Evolutionary conservation across 345 rosid genomes (phyloP), one percentile per base, ranked within the genome.

Genomic region (Linum trigynum): DNA sequence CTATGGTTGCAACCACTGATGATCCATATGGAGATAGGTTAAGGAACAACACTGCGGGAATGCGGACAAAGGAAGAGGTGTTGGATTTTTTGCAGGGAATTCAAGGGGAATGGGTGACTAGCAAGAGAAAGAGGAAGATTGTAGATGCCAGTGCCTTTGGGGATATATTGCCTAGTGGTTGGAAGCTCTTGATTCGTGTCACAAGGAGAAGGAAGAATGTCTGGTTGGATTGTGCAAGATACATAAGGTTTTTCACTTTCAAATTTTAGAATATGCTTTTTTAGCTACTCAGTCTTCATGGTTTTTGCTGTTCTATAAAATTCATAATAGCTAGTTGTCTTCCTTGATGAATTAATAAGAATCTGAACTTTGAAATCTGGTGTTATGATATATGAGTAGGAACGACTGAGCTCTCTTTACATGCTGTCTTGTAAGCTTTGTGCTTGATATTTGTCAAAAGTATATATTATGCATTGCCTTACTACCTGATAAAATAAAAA

Each of bases 111-210:
- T 88, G 97, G 95, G 75, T 67, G 63, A 86, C 84, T 74, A 62
- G 57, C 55, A 81, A 80, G 76, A 83, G 83, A 83, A 88, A 82
- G 84, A 81, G 80, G 78, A 83, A 72, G 77, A 69, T 86, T 69
- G 83, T 86, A 36, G 72, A 78, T 56, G 92, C 97, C 1, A 67
- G 74, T 56, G 65, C 70, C 42, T 83, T 72, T 3, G 91, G 95
- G 37, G 68, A 82, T 66, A 70, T 55, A 56, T 72, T 87, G 74
- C 95, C 88, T 1, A 60, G 12, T 16, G 87, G 88, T 14, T 90
- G 97, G 97, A 90, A 73, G 78, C 83, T 90, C 67, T 65, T 82
- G 77, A 82, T 87, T 65, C 83, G 76, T 62, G 59, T 85, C 51
- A 83, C 80, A 75, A 84, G 65, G 81, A 78, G 79, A 67, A 83